Evolutionary conservation across 2,329 filamentous ascomycete species (phyloP), one percentile per base, ranked within the genome.

Genomic region (Elsinoe batatas): DNA sequence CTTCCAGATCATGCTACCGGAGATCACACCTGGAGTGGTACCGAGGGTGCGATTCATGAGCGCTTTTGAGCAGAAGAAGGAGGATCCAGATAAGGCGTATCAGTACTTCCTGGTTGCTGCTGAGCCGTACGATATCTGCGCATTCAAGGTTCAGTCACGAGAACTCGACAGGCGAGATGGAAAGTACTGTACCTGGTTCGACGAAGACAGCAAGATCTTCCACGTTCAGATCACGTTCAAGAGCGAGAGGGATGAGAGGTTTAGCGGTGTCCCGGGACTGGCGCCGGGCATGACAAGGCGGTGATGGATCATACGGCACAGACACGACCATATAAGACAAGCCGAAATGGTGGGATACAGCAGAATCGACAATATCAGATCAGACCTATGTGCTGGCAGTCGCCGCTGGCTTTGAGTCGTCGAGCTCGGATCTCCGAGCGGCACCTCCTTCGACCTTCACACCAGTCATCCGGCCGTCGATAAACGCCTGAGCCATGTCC

Each of bases 141-240:
- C 82, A 3, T 97, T 98, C 72, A 98, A 98, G 78, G 77, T 98
- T 56, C 93, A 95, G 70, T 88, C 91, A 4, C 79, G 89, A 58
- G 93, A 97, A 76, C 83, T 98, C 58, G 93, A 98, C 73, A 82
- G 90, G 64, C 80, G 87, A 20, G 90, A 94, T 62, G 91, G 88
- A 57, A 81, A 85, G 65, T 93, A 91, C 71, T 98, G 91, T 80
- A 86, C 82, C 54, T 97, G 91, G 84, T 98, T 91, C 77, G 93
- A 98, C 72, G 84, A 86, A 58, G 93, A 98, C 70, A 83, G 85
- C 60, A 95, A 94, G 77, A 91, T 97, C 75, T 98, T 94, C 68
- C 97, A 90, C 88, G 81, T 96, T 38, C 93, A 97, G 76, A 80
- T 98, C 61, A 87, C 97, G 77, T 98, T 97, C 74, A 93, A 96